Evolutionary conservation across 345 rosid species (phyloP), one percentile per base, ranked within the genome.

Genomic region (Cardamine occulta): DNA sequence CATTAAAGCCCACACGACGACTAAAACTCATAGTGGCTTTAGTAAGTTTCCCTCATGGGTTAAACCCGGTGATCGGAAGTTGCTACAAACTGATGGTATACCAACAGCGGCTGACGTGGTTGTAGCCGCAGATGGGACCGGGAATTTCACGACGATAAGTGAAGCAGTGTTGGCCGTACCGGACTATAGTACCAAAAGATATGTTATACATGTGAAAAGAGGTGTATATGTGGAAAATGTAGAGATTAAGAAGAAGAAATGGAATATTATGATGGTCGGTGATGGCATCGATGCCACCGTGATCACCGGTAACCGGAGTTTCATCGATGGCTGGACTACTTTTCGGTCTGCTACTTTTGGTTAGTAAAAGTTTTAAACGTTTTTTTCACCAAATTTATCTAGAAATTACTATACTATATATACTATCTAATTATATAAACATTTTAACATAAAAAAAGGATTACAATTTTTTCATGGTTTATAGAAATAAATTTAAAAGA

Each of bases 291-390:
- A 83, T 31, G 82, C 63, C 18, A 89, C 98, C 0, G 77, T 91
- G 18, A 85, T 93, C 13, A 81, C 96, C 8, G 89, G 90, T 61
- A 83, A 75, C 39, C 80, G 97, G 66, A 93, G 59, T 59, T 86
- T 68, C 13, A 32, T 60, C 7, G 96, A 88, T 23, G 96, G 97
- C 0, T 93, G 97, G 97, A 91, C 98, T 28, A 93, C 98, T 7
- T 93, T 89, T 75, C 81, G 96, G 63, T 84, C 96, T 5, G 97
- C 98, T 48, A 93, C 96, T 14, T 88, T 93, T 14, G 98, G 98
- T 93, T n/a, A 64, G 82, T 40, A 35, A 2, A 35, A 35, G 1
- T 8, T 34, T 34, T 35, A 35, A 35, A 35, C 11, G 10, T 35
- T 35, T 6, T 6, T 34, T 35, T 35, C 23, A 35, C 39, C 39